Evolutionary conservation across 176 grass and related monocot genomes (phyloP).

Genomic region (Tuctoria greenei): DNA sequence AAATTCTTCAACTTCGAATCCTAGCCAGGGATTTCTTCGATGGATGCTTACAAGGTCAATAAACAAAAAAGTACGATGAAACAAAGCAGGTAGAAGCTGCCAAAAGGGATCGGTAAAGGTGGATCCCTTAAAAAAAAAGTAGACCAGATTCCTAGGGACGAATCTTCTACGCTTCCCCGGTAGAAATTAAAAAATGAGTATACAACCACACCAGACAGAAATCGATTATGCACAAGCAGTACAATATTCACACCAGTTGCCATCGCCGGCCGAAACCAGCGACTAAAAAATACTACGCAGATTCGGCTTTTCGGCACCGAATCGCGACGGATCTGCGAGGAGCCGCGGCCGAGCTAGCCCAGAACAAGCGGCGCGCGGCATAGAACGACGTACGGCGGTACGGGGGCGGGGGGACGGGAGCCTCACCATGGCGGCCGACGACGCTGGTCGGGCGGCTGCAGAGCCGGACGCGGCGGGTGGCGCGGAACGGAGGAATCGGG

Average conservation of each 20-base stretch:
- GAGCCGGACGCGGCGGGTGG: conserved; percentile 13
- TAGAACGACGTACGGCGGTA: too few relatives aligned
- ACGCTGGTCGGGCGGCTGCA: conserved; percentile 1
- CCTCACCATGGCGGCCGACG: conserved; percentile 43
- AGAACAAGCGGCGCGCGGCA: background rate
- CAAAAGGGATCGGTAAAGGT: background rate
- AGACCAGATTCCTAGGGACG: conserved; percentile 16
- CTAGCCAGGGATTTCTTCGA: background rate
- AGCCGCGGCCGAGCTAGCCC: background rate
- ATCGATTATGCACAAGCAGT: conserved; percentile 21
- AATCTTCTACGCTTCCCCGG: background rate
- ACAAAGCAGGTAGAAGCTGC: background rate
- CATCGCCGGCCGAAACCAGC: background rate
- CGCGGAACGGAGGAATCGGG: conserved; percentile 13
- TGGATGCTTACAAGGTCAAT: background rate
- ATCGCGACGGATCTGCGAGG: conserved; percentile 26
- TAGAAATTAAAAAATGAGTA: background rate
- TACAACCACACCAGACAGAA: background rate
- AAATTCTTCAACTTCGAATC: background rate
- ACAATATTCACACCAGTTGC: background rate
- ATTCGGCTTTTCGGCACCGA: background rate
- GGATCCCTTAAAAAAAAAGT: background rate
- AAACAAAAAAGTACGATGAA: background rate
- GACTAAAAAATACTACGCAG: background rate
- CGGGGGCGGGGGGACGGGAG: too few relatives aligned